Evolutionary conservation across 495 filamentous ascomycete species (phyloP).

Genomic region (Usnea hakonensis): DNA sequence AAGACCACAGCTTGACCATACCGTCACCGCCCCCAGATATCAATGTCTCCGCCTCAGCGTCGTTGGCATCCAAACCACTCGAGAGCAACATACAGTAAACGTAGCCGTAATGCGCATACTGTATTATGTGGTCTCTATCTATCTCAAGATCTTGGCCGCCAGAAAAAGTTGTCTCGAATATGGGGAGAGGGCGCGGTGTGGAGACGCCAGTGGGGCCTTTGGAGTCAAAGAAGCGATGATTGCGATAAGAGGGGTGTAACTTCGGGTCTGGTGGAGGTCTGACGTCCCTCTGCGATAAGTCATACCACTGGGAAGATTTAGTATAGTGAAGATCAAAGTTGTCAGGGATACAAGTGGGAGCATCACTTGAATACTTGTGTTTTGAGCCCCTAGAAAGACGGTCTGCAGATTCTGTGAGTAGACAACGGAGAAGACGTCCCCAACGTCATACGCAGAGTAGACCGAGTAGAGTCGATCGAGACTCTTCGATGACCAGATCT

Average conservation of each 20-base stretch:
- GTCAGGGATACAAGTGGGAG: slow-evolving; percentile 34
- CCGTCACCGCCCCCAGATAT: slow-evolving; percentile 92
- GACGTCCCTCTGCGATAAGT: slow-evolving; percentile 47
- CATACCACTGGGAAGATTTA: slow-evolving; percentile 48
- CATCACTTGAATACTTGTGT: slow-evolving; percentile 75
- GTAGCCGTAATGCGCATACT: slow-evolving; percentile 93
- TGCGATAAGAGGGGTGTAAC: slow-evolving; percentile 70
- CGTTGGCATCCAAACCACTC: slow-evolving; percentile 53
- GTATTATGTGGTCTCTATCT: slow-evolving; percentile 67
- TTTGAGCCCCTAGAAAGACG: slow-evolving; percentile 88
- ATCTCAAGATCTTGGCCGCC: slow-evolving; percentile 71
- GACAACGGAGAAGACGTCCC: slow-evolving; percentile 87
- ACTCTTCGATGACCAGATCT: slow-evolving; percentile 60
- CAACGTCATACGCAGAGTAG: slow-evolving; percentile 89
- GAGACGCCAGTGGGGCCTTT: slow-evolving; percentile 70
- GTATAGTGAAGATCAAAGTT: slow-evolving; percentile 32
- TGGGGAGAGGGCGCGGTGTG: slow-evolving; percentile 51
- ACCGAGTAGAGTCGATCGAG: slow-evolving; percentile 74
- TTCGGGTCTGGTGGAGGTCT: slow-evolving; percentile 53
- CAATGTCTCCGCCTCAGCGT: slow-evolving; percentile 65
- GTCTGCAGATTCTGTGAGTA: slow-evolving; percentile 73
- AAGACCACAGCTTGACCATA: slow-evolving; percentile 80
- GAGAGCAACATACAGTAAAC: slow-evolving; percentile 90
- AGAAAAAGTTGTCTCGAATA: slow-evolving; percentile 27
- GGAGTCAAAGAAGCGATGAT: slow-evolving; percentile 92